Evolutionary conservation across 2,329 filamentous ascomycete genomes (phyloP).

Genomic region (Lithohypha guttulata): DNA sequence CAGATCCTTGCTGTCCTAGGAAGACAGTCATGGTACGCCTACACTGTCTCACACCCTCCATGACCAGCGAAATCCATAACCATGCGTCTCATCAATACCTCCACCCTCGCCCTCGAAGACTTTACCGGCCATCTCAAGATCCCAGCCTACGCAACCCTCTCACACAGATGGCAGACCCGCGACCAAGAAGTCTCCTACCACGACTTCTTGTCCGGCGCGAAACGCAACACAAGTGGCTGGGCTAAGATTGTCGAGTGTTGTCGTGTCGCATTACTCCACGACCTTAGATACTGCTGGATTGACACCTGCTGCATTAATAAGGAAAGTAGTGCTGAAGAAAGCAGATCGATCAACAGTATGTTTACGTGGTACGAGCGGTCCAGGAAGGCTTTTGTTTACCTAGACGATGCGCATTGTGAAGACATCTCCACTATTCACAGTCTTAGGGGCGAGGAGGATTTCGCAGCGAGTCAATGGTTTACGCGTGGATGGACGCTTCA

Average conservation of each 20-base stretch:
- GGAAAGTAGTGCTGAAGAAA: slow-evolving; percentile 15
- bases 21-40: no score
- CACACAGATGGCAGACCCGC: slow-evolving; percentile 15
- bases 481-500: slow-evolving; percentile 2
- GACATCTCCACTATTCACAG: no score
- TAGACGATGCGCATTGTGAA: slow-evolving; percentile 13
- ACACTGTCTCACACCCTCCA: no score
- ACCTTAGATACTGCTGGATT: slow-evolving; percentile 16
- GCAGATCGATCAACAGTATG: slow-evolving; percentile 14
- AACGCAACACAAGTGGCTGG: neutral
- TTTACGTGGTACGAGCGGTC: slow-evolving; percentile 16
- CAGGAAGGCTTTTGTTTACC: slow-evolving; percentile 15
- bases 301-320: slow-evolving; percentile 22
- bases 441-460: neutral
- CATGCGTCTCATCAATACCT: slow-evolving; percentile 7
- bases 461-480: slow-evolving; percentile 6
- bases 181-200: slow-evolving; percentile 14
- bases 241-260: slow-evolving; percentile 7
- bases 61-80: no score
- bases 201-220: slow-evolving; percentile 4
- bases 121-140: neutral
- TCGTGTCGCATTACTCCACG: slow-evolving; percentile 1
- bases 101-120: slow-evolving; percentile 6
- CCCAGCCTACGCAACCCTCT: slow-evolving; percentile 13
- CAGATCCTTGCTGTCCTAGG: no score